Base-by-base conservation (phyloP, 345 rosid species). In the Triadica sebifera region DNA sequence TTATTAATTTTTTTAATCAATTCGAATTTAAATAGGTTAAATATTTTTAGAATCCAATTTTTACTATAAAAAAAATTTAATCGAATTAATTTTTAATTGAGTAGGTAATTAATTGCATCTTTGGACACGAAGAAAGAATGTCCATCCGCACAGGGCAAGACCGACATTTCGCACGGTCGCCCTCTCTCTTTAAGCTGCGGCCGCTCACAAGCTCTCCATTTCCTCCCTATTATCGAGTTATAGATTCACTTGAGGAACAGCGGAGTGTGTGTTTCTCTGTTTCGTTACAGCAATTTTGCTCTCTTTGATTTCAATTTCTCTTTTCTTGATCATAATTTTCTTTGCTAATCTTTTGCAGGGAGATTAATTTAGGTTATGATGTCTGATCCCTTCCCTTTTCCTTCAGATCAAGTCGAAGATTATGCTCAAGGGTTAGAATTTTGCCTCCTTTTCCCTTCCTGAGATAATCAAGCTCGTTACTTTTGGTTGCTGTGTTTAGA, bases 371-470 rank as follows among this genome's bases (percentile, higher is more conserved):
- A 17, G 17, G 50, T 55, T 2, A 12, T 12, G 34, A 74, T 74
- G 77, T 11, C 77, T 0, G 65, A 74, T 20, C 71, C 71, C 6
- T 50, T 16, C 20, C 71, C 56, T 13, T 5, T 49, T 5, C 65
- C 52, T 25, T 47, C 71, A 5, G 39, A 29, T 74, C 62, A 74
- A 51, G 58, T 61, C 1, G 65, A 25, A 11, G 66, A 74, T 20
- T 69, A 74, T 56, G 63, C 15, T 65, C 77, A 69, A 55, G 77
- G 67, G 77, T 74, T 4, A 13, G 56, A 51, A 3, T 51, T 51
- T 6, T 16, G 2, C 59, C 59, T n/a, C 59, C 24, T 41, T 41
- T 43, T 43, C 6, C 38, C 24, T 5, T 8, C 2, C 10, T 6
- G 47, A 43, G 47, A 43, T 43, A 43, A 43, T 29, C 34, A 29